These are phyloP conservation scores for Suillus weaverae DNA, from an alignment of 768 basidiomycete genomes.

Conservation along the genomic window DNA sequence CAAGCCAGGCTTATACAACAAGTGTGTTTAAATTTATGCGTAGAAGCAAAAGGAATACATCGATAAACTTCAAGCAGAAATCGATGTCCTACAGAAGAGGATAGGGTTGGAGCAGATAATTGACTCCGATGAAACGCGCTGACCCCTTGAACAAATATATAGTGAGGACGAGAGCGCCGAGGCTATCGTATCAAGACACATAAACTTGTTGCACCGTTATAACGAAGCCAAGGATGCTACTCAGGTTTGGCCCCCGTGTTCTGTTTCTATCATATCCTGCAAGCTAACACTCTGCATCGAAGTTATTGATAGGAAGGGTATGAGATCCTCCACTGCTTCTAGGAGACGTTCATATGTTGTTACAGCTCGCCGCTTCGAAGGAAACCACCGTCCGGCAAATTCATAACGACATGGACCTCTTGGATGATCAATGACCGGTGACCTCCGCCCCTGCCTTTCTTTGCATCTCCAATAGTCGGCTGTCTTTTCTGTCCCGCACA, in stretches of 20 bases:
- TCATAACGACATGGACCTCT: constrained; percentile 69
- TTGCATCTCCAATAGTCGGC: neutral
- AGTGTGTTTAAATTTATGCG: neutral
- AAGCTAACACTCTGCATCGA: constrained; percentile 6
- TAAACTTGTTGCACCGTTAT: constrained; percentile 70
- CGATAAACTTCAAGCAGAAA: constrained; percentile 48
- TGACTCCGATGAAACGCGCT: neutral
- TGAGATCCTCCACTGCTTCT: neutral
- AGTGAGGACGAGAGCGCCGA: constrained; percentile 52
- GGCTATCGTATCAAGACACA: constrained; percentile 62
- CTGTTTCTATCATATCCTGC: neutral
- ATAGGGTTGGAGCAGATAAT: constrained; percentile 41
- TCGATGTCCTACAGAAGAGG: constrained; percentile 44
- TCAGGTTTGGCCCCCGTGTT: constrained; percentile 47
- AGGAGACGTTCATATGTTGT: constrained; percentile 15
- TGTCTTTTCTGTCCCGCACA: neutral
- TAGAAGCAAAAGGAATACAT: constrained; percentile 55
- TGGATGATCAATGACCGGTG: constrained; percentile 31
- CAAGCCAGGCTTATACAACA: neutral
- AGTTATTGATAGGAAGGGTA: constrained; percentile 83
- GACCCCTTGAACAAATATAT: constrained; percentile 3
- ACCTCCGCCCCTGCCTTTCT: neutral
- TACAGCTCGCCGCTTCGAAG: constrained; percentile 69
- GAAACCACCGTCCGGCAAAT: constrained; percentile 73
- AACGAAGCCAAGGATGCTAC: constrained; percentile 85